These are phyloP conservation scores for Apiotrichum brassicae DNA, from an alignment of 1,284 basidiomycete genomes.

Conservation along the genomic window DNA sequence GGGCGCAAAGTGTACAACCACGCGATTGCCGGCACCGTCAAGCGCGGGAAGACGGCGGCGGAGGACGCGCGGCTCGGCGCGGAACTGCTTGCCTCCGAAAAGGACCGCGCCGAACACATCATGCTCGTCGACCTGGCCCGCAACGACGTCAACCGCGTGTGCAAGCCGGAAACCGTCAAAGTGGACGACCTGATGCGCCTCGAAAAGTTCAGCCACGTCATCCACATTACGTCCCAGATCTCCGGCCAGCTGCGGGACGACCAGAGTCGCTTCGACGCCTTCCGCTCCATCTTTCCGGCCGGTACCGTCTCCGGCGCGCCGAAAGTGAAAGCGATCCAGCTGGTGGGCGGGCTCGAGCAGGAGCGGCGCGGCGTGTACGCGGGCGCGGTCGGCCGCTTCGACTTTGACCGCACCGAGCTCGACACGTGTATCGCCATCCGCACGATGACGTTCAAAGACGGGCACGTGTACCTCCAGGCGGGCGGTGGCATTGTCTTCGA, in stretches of 20 bases:
- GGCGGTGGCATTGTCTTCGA: conserved; percentile 94
- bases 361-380: conserved; percentile 93
- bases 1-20: conserved; percentile 91
- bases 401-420: conserved; percentile 91
- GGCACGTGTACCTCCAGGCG: conserved; percentile 86
- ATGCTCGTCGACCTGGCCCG: conserved; percentile 98
- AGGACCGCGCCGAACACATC: conserved; percentile 96
- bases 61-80: conserved; percentile 80
- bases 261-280: conserved; percentile 89
- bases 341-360: conserved; percentile 78
- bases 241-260: conserved; percentile 79
- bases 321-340: conserved; percentile 97
- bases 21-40: conserved; percentile 93
- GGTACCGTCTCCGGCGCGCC: conserved; percentile 99
- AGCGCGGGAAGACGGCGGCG: conserved; percentile 70
- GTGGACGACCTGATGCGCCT: conserved; percentile 92
- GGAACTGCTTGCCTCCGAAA: conserved; percentile 73
- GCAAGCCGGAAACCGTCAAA: conserved; percentile 88
- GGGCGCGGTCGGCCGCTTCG: conserved; percentile 93
- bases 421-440: conserved; percentile 99
- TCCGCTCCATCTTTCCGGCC: conserved; percentile 97
- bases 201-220: conserved; percentile 97
- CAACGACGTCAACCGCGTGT: conserved; percentile 99
- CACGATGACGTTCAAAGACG: conserved; percentile 96
- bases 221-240: conserved; percentile 93